Evolutionary conservation across 2,329 filamentous ascomycete species (phyloP), one percentile per base, ranked within the genome.

Genomic region (Clonostachys sp.): DNA sequence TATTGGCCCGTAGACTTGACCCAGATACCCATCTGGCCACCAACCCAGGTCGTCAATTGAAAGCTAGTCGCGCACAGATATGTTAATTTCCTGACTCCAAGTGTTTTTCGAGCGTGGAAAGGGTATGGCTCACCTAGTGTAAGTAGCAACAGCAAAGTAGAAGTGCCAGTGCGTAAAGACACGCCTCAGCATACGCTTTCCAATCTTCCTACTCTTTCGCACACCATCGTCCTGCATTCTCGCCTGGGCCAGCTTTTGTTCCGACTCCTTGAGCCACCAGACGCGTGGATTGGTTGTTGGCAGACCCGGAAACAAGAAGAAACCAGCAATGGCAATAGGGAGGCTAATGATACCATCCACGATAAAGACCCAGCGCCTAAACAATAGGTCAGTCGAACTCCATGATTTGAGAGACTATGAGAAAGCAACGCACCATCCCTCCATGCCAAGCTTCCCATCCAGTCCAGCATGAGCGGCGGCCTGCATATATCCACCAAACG

Each of bases 151-250:
- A 41, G 73, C 69, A n/a, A 64, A 57, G 50, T 71, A 73, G 16
- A 73, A 61, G 50, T 73, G 69, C 71, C 70, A 74, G 2, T 64
- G 66, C 1, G 51, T 51, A 46, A 67, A 63, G 47, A 72, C 65
- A 46, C 69, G 64, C 42, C 56, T 55, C 45, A 71, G 50, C n/a
- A 72, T 61, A 33, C 55, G 52, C 55, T 59, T 61, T 47, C 69
- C 58, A 45, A 70, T 57, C 50, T 66, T 65, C 2, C 65, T 62
- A 2, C 56, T 51, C 3, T 66, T 67, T 42, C 58, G 61, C 42
- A 66, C 61, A n/a, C 68, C 70, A 39, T 72, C 70, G 45, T 82
- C 77, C 53, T 86, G 77, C 58, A 92, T 91, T 52, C 87, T 78
- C 42, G 85, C 77, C 12, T 78, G 73, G 51, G 88, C 83, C 36